These are phyloP conservation scores for Aspergillus nomiae DNA, from an alignment of 2,329 filamentous ascomycete species.

Conservation along the genomic window DNA sequence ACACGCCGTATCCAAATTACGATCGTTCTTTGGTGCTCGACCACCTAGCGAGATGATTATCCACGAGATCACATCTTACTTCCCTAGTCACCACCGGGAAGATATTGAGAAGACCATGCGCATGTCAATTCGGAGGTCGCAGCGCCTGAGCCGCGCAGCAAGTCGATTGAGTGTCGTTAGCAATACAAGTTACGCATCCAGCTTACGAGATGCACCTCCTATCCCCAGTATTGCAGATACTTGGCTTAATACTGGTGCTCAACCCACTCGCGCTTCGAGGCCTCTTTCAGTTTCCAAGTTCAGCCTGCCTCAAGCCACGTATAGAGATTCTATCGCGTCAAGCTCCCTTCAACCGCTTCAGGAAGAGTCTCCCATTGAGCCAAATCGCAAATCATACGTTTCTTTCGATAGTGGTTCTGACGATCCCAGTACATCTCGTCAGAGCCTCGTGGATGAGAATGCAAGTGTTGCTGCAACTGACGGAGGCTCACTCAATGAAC, in stretches of 20 bases:
- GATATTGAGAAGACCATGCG: slow-evolving; percentile 95
- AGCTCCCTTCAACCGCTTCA: slow-evolving; percentile 87
- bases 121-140: slow-evolving; percentile 86
- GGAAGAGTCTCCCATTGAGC: slow-evolving; percentile 84
- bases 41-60: slow-evolving; percentile 97
- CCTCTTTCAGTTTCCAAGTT: slow-evolving; percentile 64
- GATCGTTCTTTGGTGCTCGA: slow-evolving; percentile 82
- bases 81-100: slow-evolving; percentile 90
- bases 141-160: slow-evolving; percentile 86
- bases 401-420: slow-evolving; percentile 66
- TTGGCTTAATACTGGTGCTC: slow-evolving; percentile 70
- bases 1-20: slow-evolving; percentile 43
- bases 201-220: slow-evolving; percentile 86
- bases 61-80: slow-evolving; percentile 94
- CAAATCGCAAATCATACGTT: slow-evolving; percentile 94
- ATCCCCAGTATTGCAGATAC: slow-evolving; percentile 94
- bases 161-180: slow-evolving; percentile 92
- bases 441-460: slow-evolving; percentile 84
- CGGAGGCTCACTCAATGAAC: slow-evolving; percentile 74
- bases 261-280: slow-evolving; percentile 52
- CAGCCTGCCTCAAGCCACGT: slow-evolving; percentile 62
- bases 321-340: slow-evolving; percentile 84
- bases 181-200: slow-evolving; percentile 89
- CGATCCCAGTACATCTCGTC: slow-evolving; percentile 73
- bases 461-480: slow-evolving; percentile 67